Base-by-base conservation (phyloP, 2,329 filamentous ascomycete genomes). In the Hypoxylon rubiginosum region DNA sequence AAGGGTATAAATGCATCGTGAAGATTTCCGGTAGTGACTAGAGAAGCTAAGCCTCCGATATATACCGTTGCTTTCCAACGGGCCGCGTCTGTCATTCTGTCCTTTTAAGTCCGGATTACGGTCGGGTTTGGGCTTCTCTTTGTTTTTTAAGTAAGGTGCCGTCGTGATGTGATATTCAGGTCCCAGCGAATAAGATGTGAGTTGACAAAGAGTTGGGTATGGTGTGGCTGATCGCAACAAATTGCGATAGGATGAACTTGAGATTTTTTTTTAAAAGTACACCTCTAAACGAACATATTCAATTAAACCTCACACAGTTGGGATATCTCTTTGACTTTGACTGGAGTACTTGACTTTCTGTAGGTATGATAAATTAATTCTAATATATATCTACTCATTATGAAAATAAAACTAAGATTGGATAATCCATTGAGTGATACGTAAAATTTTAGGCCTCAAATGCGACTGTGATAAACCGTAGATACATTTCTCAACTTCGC, bases 1-100 rank as follows among this genome's bases (percentile, higher is more conserved):
- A 99, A 99, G 0, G 97, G 96, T 62, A 99, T 88, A 82, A 99
- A 99, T 59, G 94, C 94, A 75, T 97, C 93, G 74, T 94, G 91
- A 50, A 99, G 84, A 66, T 91, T 92, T 66, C 88, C 86, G 39
- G 85, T 83, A 11, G 91, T 95, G 63, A 97, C 94, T 55, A 89
- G 85, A 67, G 91, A 88, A 71, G 96, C 90, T 54, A 99, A 88
- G 32, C 95, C 95, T 68, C 94, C 94, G 55, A 99, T 92, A 77
- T 97, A 97, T 67, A 99, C 86, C 10, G 96, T 99, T 49, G 92
- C 90, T 81, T 97, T 97, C 81, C 95, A 90, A 68, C 95, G 90
- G 54, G 92, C 84, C 57, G 90, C 84, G 79, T 97, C 94, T 32
- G 93, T 90, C 92, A 97, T 97, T 64, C 82, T 67, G 45, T 24